Conservation (phyloP, 1,284 basidiomycete genomes). For the Ustilago lituana region DNA sequence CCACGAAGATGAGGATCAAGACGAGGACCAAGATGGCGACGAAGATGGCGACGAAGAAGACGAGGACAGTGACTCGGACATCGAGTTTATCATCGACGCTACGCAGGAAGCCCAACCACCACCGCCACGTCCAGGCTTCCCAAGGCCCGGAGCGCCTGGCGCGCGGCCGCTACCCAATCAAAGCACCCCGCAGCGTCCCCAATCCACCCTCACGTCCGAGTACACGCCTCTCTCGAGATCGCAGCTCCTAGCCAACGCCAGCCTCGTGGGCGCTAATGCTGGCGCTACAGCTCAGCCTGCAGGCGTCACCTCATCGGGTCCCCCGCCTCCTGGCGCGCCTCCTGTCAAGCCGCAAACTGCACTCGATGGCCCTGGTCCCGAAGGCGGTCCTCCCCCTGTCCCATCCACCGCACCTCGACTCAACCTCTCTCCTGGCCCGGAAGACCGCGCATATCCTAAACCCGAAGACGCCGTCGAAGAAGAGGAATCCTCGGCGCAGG, state of each 20-base stretch:
- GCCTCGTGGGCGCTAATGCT: conserved; percentile 22
- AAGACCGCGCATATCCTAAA: conserved; percentile 59
- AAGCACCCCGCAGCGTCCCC: conserved; percentile 42
- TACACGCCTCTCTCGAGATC: conserved; percentile 85
- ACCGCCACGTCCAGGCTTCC: conserved; percentile 43
- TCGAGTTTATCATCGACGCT: conserved; percentile 68
- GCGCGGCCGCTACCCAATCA: conserved; percentile 25
- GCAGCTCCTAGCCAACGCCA: conserved; percentile 61
- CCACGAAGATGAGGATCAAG: conserved; percentile 51
- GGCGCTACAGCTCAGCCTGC: conserved; percentile 20
- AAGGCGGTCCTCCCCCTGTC: conserved; percentile 60
- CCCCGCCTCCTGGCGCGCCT: conserved; percentile 12
- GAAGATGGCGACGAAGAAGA: conserved; percentile 62
- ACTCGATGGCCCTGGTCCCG: conserved; percentile 19
- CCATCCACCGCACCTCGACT: conserved; percentile 54
- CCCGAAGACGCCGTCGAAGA: conserved; percentile 64
- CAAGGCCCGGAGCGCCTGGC: conserved; percentile 15
- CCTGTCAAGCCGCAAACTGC: conserved; percentile 9
- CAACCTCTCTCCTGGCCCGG: conserved; percentile 47
- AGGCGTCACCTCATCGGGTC: background rate
- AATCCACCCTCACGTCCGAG: conserved; percentile 83
- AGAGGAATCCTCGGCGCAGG: conserved; percentile 63
- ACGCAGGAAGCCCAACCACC: conserved; percentile 50
- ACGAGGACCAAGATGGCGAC: conserved; percentile 68
- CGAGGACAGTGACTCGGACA: conserved; percentile 68